Percentiles rank a stretch among this genome's conserved stretches.
Conservation (phyloP, 495 filamentous ascomycete genomes). For the Chaetomium fimeti region DNA sequence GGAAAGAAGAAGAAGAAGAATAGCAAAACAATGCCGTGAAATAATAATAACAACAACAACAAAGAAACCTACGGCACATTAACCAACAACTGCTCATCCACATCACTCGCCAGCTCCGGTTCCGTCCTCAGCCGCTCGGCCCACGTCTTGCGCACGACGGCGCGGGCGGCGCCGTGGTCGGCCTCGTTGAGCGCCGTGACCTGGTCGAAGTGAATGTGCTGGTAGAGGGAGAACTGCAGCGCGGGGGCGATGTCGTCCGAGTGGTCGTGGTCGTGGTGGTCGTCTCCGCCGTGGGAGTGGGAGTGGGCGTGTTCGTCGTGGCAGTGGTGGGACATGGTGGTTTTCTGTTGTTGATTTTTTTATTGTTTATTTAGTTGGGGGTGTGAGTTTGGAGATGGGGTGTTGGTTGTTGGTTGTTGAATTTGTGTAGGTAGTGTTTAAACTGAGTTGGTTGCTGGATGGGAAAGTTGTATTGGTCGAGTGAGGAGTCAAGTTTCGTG, state of each 20-base stretch:
- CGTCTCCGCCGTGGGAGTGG: slow-evolving; percentile 28
- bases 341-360: too few relatives aligned
- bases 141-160: slow-evolving; percentile 89
- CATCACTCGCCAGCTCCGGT: slow-evolving; percentile 77
- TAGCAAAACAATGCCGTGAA: slow-evolving; percentile 15
- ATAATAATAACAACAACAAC: slow-evolving; percentile 13
- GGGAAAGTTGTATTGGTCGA: too few relatives aligned
- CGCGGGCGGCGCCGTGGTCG: slow-evolving; percentile 61
- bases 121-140: slow-evolving; percentile 66
- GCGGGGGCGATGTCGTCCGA: slow-evolving; percentile 89
- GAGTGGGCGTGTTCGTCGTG: slow-evolving; percentile 41
- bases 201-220: slow-evolving; percentile 83
- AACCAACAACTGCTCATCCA: slow-evolving; percentile 91
- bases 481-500: not conserved
- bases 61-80: slow-evolving; percentile 72
- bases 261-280: slow-evolving; percentile 62
- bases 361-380: not conserved
- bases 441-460: too few relatives aligned
- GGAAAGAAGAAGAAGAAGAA: not conserved
- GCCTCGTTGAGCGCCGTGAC: slow-evolving; percentile 86
- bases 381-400: not conserved
- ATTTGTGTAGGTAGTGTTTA: too few relatives aligned
- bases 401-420: not conserved
- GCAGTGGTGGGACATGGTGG: slow-evolving; percentile 52
- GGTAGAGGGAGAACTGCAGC: slow-evolving; percentile 81